A percentile compares a stretch with the other conserved stretches of the same genome.
These are phyloP conservation scores for Populus simonii DNA, from an alignment of 345 rosid species.

Conservation along the genomic window DNA sequence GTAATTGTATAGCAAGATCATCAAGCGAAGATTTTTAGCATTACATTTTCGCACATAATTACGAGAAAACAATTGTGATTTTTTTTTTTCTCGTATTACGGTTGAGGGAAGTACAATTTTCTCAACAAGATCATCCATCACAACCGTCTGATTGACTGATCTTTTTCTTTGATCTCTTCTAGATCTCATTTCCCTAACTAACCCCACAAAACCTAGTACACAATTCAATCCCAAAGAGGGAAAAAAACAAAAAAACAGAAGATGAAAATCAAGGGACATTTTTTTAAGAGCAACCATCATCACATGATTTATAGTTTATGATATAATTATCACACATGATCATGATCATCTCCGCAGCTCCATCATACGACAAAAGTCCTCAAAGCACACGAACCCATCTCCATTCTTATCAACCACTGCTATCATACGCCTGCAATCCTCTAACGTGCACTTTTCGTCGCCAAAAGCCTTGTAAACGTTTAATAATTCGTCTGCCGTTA, in stretches of 20 bases:
- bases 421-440: conserved; percentile 93
- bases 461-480: conserved; percentile 54
- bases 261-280: not conserved
- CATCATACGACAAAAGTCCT: conserved; percentile 84
- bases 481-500: conserved; percentile 74
- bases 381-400: conserved; percentile 89
- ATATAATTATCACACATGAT: not conserved
- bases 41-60: too few species aligned
- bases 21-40: too few species aligned
- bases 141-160: not conserved
- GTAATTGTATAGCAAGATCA: too few species aligned
- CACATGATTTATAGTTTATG: not conserved
- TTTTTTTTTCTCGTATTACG: not conserved
- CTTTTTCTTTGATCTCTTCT: not conserved
- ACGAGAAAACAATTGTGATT: not conserved
- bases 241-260: not conserved
- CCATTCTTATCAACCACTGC: conserved; percentile 64
- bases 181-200: not conserved
- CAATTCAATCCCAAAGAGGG: not conserved
- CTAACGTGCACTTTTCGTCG: conserved; percentile 71
- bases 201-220: not conserved
- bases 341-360: conserved; percentile 27
- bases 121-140: not conserved
- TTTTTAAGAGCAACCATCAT: not conserved
- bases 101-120: not conserved